phyloP scores from a whole-genome alignment of 345 rosid genomes.

The Hibiscus tridactylites region DNA sequence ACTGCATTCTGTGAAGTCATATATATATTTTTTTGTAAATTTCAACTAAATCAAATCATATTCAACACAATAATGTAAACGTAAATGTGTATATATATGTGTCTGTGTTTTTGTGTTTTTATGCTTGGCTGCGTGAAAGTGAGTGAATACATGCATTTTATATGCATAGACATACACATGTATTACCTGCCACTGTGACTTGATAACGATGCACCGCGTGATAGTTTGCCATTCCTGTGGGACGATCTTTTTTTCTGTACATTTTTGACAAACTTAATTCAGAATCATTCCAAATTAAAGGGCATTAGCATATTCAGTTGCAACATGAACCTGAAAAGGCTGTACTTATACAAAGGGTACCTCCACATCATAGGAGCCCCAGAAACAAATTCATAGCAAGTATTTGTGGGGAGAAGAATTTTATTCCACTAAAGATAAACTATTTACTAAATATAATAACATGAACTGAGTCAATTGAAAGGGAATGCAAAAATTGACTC shows the following conservation, averaged over 20 bases:
- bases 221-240: constrained; percentile 41
- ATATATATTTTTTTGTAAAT: constrained; percentile 12
- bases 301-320: not conserved
- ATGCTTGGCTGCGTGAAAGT: not conserved
- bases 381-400: not conserved
- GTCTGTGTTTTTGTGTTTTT: not conserved
- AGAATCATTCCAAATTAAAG: constrained; percentile 1
- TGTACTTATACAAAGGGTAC: not conserved
- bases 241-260: constrained; percentile 55
- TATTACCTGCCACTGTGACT: constrained; percentile 56
- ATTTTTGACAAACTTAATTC: constrained; percentile 16
- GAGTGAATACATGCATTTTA: not conserved
- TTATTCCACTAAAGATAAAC: not conserved
- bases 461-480: not conserved
- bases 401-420: not conserved
- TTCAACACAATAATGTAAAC: not conserved
- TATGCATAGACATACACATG: not conserved
- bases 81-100: not conserved
- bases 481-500: not conserved
- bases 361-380: not conserved
- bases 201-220: constrained; percentile 34
- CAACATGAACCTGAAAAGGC: not conserved
- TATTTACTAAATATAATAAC: not conserved
- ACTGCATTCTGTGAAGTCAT: constrained; percentile 45
- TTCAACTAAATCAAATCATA: constrained; percentile 15